Conservation (phyloP, 495 filamentous ascomycete genomes). For the Glonium stellatum region DNA sequence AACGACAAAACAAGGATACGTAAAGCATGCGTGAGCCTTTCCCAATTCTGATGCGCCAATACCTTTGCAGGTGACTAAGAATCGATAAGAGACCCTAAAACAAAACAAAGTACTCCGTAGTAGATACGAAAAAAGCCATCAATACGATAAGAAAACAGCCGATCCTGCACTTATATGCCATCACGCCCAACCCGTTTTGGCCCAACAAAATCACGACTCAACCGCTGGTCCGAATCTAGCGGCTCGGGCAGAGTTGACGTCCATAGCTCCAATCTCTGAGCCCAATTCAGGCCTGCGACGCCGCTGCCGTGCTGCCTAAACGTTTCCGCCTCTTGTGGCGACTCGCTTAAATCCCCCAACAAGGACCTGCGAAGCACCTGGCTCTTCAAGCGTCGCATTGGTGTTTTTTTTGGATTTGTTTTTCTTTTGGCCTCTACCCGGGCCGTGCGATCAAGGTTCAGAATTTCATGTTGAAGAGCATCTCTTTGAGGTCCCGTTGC, state of each 20-base stretch:
- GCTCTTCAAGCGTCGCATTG: neutral
- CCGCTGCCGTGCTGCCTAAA: neutral
- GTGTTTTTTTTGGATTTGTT: neutral
- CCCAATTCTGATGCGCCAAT: slow-evolving; percentile 3
- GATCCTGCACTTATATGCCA: neutral
- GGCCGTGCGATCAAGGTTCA: neutral
- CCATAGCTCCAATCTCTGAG: slow-evolving; percentile 14
- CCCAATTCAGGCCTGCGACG: neutral
- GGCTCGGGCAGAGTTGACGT: slow-evolving; percentile 11
- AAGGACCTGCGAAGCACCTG: neutral
- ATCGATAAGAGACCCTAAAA: neutral
- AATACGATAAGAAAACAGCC: neutral
- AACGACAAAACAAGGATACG: neutral
- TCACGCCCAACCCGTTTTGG: neutral
- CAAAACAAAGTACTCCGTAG: neutral
- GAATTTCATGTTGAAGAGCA: neutral
- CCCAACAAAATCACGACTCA: neutral
- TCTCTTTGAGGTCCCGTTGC: neutral
- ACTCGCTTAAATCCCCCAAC: neutral
- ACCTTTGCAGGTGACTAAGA: neutral
- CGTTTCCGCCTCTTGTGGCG: neutral
- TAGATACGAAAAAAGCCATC: neutral
- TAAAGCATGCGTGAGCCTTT: slow-evolving; percentile 1
- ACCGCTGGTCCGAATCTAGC: neutral
- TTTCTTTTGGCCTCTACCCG: neutral